Conservation (phyloP, 2,329 filamentous ascomycete species). For the Corynespora cassiicola region DNA sequence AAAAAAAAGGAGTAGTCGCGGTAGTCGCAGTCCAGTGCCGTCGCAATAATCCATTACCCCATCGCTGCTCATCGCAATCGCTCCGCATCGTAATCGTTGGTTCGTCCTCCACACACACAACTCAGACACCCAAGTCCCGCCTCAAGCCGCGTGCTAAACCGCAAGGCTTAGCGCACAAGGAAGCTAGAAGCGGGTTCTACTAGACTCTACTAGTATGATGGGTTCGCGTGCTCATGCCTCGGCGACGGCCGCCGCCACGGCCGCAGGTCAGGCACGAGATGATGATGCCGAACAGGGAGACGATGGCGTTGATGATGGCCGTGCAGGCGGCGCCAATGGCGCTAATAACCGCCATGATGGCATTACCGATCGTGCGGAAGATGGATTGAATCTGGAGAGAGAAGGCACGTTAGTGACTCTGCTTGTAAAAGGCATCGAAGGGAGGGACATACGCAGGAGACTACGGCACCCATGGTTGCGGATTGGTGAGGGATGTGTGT, state of each 20-base stretch:
- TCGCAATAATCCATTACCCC: too few species aligned
- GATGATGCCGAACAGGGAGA: constrained; percentile 57
- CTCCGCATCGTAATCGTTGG: too few species aligned
- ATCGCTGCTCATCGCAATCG: too few species aligned
- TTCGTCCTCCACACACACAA: too few species aligned
- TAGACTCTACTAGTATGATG: constrained; percentile 49
- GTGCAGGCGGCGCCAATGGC: constrained; percentile 54
- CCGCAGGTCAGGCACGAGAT: constrained; percentile 59
- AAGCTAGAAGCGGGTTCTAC: too few species aligned
- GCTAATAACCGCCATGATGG: constrained; percentile 55
- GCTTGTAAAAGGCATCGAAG: neutral
- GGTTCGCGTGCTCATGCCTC: constrained; percentile 36
- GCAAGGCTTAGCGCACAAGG: too few species aligned
- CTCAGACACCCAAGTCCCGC: too few species aligned
- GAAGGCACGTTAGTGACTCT: constrained; percentile 23
- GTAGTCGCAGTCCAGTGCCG: too few species aligned
- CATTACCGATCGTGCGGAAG: constrained; percentile 55
- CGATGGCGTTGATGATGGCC: constrained; percentile 57
- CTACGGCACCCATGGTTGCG: constrained; percentile 77
- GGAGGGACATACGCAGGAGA: constrained; percentile 75
- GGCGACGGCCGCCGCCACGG: constrained; percentile 48
- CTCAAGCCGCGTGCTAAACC: too few species aligned
- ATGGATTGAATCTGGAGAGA: constrained; percentile 50
- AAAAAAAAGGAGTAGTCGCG: too few species aligned
- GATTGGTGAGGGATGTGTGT: constrained; percentile 23